These are phyloP conservation scores for Eruca vesicaria DNA, from an alignment of 441 rosid species.

Conservation along the genomic window DNA sequence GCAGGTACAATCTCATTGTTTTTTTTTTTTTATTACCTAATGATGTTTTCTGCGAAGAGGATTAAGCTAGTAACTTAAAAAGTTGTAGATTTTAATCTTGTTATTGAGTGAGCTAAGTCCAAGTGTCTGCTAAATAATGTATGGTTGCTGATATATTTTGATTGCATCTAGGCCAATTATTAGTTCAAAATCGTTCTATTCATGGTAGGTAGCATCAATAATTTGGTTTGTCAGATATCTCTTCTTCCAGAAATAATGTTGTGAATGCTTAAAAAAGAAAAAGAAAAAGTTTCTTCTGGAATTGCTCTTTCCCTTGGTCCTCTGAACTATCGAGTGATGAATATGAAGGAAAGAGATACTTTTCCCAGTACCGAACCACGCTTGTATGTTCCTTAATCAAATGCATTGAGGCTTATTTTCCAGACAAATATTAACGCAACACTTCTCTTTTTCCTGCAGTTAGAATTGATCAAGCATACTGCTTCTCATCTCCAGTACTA, in stretches of 20 bases:
- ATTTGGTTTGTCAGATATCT: background rate
- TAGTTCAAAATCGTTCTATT: background rate
- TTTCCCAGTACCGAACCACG: constrained; percentile 81
- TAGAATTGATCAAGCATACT: constrained; percentile 73
- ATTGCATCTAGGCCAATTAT: background rate
- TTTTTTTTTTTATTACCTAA: background rate
- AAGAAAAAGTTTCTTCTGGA: constrained; percentile 44
- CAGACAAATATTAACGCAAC: background rate
- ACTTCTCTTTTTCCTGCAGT: constrained; percentile 45
- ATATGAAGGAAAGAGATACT: constrained; percentile 89
- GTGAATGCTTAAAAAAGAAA: constrained; percentile 84
- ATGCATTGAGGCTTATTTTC: background rate
- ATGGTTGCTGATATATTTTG: background rate
- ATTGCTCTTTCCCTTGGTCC: constrained; percentile 52
- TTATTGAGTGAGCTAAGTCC: background rate
- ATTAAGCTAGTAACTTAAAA: background rate
- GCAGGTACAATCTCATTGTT: constrained; percentile 86
- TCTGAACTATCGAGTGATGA: constrained; percentile 95
- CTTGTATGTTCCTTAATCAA: constrained; percentile 55
- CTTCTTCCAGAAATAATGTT: background rate
- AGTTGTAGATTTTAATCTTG: background rate
- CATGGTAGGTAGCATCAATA: constrained; percentile 24
- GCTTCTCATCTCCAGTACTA: constrained; percentile 68
- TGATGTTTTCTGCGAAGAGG: background rate
- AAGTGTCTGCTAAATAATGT: background rate